Conservation (phyloP, 2,329 filamentous ascomycete genomes). For the Gnomoniopsis smithogilvyi region DNA sequence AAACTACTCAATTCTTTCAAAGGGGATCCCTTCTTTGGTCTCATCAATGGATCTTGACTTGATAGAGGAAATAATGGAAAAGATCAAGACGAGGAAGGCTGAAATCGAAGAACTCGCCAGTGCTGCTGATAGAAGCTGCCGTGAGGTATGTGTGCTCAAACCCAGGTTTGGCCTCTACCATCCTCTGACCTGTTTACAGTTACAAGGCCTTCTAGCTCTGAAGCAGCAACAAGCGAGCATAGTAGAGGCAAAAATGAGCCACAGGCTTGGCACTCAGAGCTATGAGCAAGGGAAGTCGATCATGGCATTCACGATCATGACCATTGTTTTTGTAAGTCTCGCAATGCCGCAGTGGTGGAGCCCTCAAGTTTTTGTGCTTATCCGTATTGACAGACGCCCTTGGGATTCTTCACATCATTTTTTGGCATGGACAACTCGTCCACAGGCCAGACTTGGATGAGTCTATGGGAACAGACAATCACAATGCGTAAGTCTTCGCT, state of each 20-base stretch:
- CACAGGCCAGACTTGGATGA: conserved; percentile 3
- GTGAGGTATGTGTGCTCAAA: neutral
- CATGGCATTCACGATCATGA: conserved; percentile 16
- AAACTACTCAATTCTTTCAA: neutral
- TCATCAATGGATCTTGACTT: neutral
- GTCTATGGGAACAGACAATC: neutral
- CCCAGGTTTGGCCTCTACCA: neutral
- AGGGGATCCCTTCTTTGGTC: no score
- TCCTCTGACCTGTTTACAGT: neutral
- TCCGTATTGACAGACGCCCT: neutral
- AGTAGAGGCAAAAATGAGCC: conserved; percentile 5
- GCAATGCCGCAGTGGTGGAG: neutral
- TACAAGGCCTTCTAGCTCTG: conserved; percentile 7
- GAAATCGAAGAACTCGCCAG: conserved; percentile 6
- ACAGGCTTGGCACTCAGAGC: conserved; percentile 1
- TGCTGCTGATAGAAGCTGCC: neutral
- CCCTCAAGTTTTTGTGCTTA: neutral
- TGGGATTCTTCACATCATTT: conserved; percentile 14
- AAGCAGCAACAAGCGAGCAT: conserved; percentile 15
- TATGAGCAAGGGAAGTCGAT: conserved; percentile 9
- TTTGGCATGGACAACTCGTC: conserved; percentile 13
- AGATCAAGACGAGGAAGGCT: neutral
- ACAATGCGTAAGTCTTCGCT: conserved; percentile 4
- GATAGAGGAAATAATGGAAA: conserved; percentile 4
- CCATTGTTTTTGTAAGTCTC: conserved; percentile 26